Evolutionary conservation across 192 early-diverging fungal species (phyloP).

Genomic region (Rhizophagus clarus): DNA sequence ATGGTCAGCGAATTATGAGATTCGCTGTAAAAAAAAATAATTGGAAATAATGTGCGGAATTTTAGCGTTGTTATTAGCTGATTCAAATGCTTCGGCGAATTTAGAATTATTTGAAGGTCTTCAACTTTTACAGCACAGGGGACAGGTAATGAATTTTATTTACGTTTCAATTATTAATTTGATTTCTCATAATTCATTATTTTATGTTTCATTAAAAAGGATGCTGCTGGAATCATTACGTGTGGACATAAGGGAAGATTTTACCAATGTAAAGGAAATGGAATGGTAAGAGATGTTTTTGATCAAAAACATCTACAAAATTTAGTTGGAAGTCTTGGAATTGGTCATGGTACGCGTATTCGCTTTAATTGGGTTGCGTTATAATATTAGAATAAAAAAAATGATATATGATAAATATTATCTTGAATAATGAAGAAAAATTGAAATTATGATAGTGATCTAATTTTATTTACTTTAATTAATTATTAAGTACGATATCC

Average conservation of each 20-base stretch:
- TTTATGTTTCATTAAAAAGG: conserved; percentile 60
- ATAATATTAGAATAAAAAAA: too few relatives aligned
- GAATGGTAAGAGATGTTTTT: conserved; percentile 99
- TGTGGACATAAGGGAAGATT: conserved; percentile 95
- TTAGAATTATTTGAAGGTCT: conserved; percentile 93
- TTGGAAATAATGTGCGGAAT: conserved; percentile 83
- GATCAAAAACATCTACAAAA: conserved; percentile 72
- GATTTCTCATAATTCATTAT: not conserved
- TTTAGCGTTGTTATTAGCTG: conserved; percentile 78
- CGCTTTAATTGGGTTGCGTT: not conserved
- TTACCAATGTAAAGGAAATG: conserved; percentile 99
- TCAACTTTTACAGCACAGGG: conserved; percentile 95
- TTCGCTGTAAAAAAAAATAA: too few relatives aligned
- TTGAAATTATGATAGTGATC: conserved; percentile 3
- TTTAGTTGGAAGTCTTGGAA: conserved; percentile 87
- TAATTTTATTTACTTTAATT: too few relatives aligned
- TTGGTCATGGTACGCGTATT: conserved; percentile 87
- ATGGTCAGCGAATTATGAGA: too few relatives aligned
- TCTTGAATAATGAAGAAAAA: too few relatives aligned
- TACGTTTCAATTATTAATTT: not conserved
- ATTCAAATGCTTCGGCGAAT: conserved; percentile 71
- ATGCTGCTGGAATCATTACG: conserved; percentile 98
- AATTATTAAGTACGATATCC: conserved; percentile 89
- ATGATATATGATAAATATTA: too few relatives aligned
- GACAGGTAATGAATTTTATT: conserved; percentile 72